Evolutionary conservation across 2,329 filamentous ascomycete species (phyloP).

Genomic region (Paraconiothyrium sp.): DNA sequence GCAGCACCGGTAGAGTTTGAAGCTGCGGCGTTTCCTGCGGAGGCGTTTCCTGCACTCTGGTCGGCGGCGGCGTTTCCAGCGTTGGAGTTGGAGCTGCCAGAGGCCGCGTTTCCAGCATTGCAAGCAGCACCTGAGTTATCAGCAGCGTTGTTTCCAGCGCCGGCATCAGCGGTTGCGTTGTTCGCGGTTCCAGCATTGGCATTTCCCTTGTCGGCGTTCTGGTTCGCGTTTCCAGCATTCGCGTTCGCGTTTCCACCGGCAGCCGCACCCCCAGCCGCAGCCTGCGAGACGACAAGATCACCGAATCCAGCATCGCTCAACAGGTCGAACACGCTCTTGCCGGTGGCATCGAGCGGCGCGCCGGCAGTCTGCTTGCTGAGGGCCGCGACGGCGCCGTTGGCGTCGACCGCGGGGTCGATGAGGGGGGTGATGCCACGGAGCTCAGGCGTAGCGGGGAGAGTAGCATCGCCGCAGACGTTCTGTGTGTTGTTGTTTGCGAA

Average conservation of each 20-base stretch:
- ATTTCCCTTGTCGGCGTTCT: slow-evolving; percentile 19
- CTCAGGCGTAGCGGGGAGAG: slow-evolving; percentile 67
- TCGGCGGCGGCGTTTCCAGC: slow-evolving; percentile 12
- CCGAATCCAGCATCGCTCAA: slow-evolving; percentile 69
- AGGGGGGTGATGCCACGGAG: slow-evolving; percentile 74
- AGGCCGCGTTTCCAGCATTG: slow-evolving; percentile 25
- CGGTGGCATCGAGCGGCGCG: slow-evolving; percentile 66
- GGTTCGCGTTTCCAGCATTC: slow-evolving; percentile 19
- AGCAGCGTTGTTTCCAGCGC: slow-evolving; percentile 1
- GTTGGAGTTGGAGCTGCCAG: slow-evolving; percentile 6
- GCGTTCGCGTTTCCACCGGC: slow-evolving; percentile 34
- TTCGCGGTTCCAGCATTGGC: slow-evolving; percentile 14
- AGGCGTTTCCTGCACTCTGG: slow-evolving; percentile 6
- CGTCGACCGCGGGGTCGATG: slow-evolving; percentile 70
- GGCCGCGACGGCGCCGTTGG: slow-evolving; percentile 67
- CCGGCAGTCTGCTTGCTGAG: slow-evolving; percentile 64
- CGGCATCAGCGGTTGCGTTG: slow-evolving; percentile 6
- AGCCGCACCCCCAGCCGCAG: slow-evolving; percentile 46
- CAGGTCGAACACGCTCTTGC: slow-evolving; percentile 73
- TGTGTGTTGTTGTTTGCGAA: slow-evolving; percentile 66
- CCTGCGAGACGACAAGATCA: slow-evolving; percentile 64
- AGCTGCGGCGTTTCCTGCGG: slow-evolving; percentile 21
- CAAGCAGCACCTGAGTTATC: slow-evolving; percentile 19
- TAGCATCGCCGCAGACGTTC: slow-evolving; percentile 70
- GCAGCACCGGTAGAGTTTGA: slow-evolving; percentile 22